phyloP scores from a whole-genome alignment of 257 asterid species.

The Salvia rosmarinus region DNA sequence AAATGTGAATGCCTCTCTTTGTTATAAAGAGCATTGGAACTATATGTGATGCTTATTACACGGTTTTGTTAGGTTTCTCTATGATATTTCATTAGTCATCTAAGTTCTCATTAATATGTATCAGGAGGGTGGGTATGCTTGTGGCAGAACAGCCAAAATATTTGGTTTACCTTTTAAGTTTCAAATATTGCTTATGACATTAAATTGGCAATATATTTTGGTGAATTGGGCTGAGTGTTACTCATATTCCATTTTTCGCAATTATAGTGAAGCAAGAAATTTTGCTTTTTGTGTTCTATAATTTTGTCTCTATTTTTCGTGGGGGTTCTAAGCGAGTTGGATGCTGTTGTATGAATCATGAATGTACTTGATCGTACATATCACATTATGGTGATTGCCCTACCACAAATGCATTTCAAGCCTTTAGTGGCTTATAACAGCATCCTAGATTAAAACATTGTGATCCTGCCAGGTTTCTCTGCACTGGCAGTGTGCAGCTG shows the following conservation, averaged over 20 bases:
- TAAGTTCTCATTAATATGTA: not conserved
- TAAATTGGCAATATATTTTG: not conserved
- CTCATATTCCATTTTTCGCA: not conserved
- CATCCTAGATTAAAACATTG: constrained; percentile 63
- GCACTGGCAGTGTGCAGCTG: constrained; percentile 99
- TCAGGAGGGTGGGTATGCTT: not conserved
- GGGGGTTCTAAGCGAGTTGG: constrained; percentile 36
- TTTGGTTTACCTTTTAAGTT: not conserved
- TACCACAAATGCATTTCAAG: constrained; percentile 50
- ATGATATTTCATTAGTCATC: not conserved
- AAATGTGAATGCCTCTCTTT: not conserved
- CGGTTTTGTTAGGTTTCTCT: not conserved
- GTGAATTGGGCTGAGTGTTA: not conserved
- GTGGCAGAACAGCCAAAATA: not conserved
- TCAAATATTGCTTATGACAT: not conserved
- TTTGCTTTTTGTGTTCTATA: not conserved
- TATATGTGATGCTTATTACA: not conserved
- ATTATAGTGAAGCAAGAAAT: constrained; percentile 3
- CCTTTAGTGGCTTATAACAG: constrained; percentile 55
- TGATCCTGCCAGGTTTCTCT: constrained; percentile 99
- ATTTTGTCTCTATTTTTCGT: not conserved
- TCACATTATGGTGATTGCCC: constrained; percentile 39
- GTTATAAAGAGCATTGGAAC: not conserved
- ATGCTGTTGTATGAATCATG: constrained; percentile 53
- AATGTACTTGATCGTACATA: constrained; percentile 32